Conservation (phyloP, 768 basidiomycete genomes). For the Naganishia randhawae region DNA sequence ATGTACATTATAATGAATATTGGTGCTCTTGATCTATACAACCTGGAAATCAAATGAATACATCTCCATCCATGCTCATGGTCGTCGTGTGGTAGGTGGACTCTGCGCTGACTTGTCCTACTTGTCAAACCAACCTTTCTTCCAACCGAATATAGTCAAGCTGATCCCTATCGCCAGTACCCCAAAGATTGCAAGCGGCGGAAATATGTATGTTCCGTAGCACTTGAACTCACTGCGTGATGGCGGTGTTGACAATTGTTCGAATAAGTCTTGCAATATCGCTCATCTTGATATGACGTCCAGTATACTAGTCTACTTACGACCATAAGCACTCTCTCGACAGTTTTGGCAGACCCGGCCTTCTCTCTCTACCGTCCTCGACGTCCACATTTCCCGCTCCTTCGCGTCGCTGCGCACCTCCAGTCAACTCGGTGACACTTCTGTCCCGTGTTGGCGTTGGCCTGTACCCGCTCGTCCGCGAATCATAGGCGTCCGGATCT, state of each 20-base stretch:
- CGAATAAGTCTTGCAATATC: not conserved
- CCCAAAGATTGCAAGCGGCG: constrained; percentile 40
- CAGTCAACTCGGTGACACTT: not conserved
- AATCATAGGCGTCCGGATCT: constrained; percentile 8
- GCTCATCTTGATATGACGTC: too few relatives aligned
- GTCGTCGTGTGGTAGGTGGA: too few relatives aligned
- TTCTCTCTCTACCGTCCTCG: not conserved
- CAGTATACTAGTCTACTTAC: constrained; percentile 25
- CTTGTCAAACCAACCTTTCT: constrained; percentile 36
- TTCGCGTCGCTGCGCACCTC: not conserved
- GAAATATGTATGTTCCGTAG: constrained; percentile 43
- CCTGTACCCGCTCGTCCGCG: constrained; percentile 10
- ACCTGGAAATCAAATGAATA: not conserved
- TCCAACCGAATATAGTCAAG: constrained; percentile 35
- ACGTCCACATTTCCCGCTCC: constrained; percentile 1
- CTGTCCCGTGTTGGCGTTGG: constrained; percentile 8
- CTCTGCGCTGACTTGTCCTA: too few relatives aligned
- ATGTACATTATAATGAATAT: not conserved
- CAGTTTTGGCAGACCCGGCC: constrained; percentile 38
- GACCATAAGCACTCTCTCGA: constrained; percentile 39
- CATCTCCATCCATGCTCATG: too few relatives aligned
- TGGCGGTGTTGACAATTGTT: not conserved
- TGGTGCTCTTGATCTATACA: not conserved
- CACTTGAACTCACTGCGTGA: constrained; percentile 43
- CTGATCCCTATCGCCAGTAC: constrained; percentile 38